A percentile compares a stretch with the other conserved stretches of the same genome.
Conservation (phyloP, 73 alveolate species). For the Paramecium primaurelia region DNA sequence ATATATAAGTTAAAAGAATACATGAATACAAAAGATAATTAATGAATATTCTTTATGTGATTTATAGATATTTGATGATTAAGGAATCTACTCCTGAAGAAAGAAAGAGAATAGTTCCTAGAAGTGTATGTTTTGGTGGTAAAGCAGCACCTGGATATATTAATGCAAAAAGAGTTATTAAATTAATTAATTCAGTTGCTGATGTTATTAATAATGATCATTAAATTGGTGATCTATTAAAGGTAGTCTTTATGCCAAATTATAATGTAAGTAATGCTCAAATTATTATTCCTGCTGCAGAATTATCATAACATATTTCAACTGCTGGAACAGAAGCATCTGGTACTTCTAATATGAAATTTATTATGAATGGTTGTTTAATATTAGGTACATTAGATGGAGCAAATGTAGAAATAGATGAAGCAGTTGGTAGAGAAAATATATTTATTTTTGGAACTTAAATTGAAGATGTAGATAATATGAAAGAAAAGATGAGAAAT, state of each 20-base stretch:
- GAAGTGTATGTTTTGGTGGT: constrained; percentile 93
- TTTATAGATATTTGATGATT: constrained; percentile 73
- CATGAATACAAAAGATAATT: constrained; percentile 98
- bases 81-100: constrained; percentile 74
- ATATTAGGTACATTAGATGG: constrained; percentile 99
- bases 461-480: constrained; percentile 51
- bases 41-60: constrained; percentile 85
- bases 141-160: constrained; percentile 99
- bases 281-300: constrained; percentile 98
- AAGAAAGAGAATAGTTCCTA: constrained; percentile 73
- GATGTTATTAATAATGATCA: constrained; percentile 84
- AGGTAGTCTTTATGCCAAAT: constrained; percentile 93
- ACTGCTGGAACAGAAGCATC: constrained; percentile 98
- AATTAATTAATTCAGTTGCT: constrained; percentile 84
- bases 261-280: constrained; percentile 95
- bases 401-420: constrained; percentile 98
- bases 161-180: constrained; percentile 96
- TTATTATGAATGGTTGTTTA: constrained; percentile 97
- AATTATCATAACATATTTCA: constrained; percentile 94
- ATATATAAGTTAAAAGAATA: constrained; percentile 89
- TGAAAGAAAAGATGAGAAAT: constrained; percentile 56
- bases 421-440: constrained; percentile 94
- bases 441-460: constrained; percentile 75
- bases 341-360: constrained; percentile 89
- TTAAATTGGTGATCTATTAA: constrained; percentile 84